Conservation (phyloP, 805 yeast genomes). For the Kazachstania africana region DNA sequence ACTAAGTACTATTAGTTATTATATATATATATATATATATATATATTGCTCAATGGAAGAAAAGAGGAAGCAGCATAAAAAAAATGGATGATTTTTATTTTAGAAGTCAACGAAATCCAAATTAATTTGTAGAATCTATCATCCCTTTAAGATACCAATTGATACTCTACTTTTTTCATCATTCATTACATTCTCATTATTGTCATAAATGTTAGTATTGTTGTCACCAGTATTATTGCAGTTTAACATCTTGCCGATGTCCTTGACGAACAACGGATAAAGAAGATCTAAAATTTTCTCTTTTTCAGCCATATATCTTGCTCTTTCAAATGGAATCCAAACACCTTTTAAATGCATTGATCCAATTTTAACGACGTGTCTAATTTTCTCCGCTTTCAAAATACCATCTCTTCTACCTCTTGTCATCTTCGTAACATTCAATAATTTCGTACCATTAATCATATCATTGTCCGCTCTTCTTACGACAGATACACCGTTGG, state of each 20-base stretch:
- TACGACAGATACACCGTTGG: constrained; percentile 68
- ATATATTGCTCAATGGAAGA: no score
- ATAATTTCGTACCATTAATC: constrained; percentile 75
- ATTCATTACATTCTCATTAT: no score
- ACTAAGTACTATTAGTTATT: no score
- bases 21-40: no score
- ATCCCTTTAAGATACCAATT: no score
- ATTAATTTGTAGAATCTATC: no score
- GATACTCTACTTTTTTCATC: no score
- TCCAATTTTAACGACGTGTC: constrained; percentile 78
- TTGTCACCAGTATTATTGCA: no score
- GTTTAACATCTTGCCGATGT: constrained; percentile 42
- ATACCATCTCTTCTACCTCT: constrained; percentile 81
- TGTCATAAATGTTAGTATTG: no score
- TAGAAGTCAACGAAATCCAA: no score
- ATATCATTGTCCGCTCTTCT: constrained; percentile 76
- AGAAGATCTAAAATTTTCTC: constrained; percentile 61
- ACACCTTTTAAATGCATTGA: constrained; percentile 84
- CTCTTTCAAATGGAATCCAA: constrained; percentile 82
- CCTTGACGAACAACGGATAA: constrained; percentile 62
- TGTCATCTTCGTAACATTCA: constrained; percentile 80
- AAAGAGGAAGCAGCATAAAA: no score
- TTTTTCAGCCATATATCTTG: constrained; percentile 67
- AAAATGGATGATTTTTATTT: no score
- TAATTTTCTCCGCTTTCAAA: constrained; percentile 59